Evolutionary conservation across 768 basidiomycete species (phyloP), one percentile per base, ranked within the genome.

Genomic region (Mycena albidolilacea): DNA sequence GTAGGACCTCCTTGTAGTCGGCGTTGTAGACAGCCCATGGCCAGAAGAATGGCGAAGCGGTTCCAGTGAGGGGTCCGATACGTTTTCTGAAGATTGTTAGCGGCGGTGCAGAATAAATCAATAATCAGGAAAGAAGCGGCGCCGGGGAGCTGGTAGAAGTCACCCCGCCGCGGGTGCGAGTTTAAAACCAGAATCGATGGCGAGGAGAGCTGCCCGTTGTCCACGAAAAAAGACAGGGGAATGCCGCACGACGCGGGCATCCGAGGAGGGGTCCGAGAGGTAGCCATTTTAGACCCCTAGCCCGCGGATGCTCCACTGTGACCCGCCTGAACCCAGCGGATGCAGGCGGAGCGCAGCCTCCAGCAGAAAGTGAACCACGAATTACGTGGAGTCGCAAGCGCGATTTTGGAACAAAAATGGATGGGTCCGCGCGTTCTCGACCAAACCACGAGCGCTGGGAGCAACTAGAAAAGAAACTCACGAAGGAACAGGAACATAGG

Each of bases 1-100:
- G 83, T 71, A 90, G 87, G 69, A 95, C 90, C 30, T 85, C 87
- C 38, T 82, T 82, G 77, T 91, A 90, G 78, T 95, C 89, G 2
- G 92, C 87, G 2, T 84, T 85, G 82, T 84, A 91, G 21, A 97
- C 81, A 0, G 89, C 86, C 21, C 88, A 70, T 1, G 93, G 92
- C 95, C 95, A 97, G 43, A 86, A 78, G 30, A 95, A 81, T 21
- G 89, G 74, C 11, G 83, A 83, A 17, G 80, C 70, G 0, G 55
- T 19, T 3, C 67, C 70, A 0, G 88, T 79, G 63, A 97, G 86
- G 6, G 91, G 84, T 17, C 82, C 73, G 11, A 87, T 84, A 52
- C 93, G 92, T 81, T 92, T 90, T 35, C 91, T 93, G 67, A 5
- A 15, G 7, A 19, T 12, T 9, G 9, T 59, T 44, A 70, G 64